These are phyloP conservation scores for Stagonosporopsis rhizophila DNA, from an alignment of 2,329 filamentous ascomycete genomes.

Conservation along the genomic window DNA sequence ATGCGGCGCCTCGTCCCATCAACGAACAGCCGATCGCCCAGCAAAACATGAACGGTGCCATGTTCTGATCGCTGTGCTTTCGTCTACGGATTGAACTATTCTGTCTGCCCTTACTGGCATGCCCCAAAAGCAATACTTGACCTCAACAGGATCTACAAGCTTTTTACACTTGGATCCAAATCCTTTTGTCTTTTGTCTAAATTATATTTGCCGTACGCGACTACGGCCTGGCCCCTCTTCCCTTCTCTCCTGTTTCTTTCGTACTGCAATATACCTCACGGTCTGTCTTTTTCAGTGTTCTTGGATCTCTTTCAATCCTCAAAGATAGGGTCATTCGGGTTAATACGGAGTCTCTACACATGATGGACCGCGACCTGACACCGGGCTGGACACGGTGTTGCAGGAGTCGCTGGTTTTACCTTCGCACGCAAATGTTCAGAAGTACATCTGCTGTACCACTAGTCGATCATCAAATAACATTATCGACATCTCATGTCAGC, in stretches of 20 bases:
- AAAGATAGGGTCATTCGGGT: conserved; percentile 8
- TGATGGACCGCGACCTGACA: conserved; percentile 37
- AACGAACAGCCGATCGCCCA: conserved; percentile 30
- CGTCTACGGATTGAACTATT: background rate
- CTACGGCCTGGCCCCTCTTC: conserved; percentile 19
- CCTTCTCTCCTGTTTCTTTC: conserved; percentile 20
- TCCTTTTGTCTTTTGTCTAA: conserved; percentile 20
- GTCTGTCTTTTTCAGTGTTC: conserved; percentile 12
- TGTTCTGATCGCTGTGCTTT: conserved; percentile 35
- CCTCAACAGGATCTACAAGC: background rate
- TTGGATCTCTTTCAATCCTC: conserved; percentile 9
- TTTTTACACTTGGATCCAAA: background rate
- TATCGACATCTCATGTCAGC: background rate
- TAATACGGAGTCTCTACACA: conserved; percentile 10
- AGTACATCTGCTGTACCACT: conserved; percentile 3
- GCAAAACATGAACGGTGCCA: conserved; percentile 44
- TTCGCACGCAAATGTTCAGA: conserved; percentile 1
- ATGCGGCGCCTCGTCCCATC: conserved; percentile 41
- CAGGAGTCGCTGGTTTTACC: conserved; percentile 14
- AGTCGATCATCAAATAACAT: conserved; percentile 1
- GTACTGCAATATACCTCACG: conserved; percentile 46
- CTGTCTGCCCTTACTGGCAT: background rate
- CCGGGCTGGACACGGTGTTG: conserved; percentile 41
- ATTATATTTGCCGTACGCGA: conserved; percentile 25
- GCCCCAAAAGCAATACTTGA: background rate